A percentile compares a stretch with the other conserved stretches of the same genome.
Conservation (phyloP, 805 yeast genomes). For the Schwanniomyces sp. region DNA sequence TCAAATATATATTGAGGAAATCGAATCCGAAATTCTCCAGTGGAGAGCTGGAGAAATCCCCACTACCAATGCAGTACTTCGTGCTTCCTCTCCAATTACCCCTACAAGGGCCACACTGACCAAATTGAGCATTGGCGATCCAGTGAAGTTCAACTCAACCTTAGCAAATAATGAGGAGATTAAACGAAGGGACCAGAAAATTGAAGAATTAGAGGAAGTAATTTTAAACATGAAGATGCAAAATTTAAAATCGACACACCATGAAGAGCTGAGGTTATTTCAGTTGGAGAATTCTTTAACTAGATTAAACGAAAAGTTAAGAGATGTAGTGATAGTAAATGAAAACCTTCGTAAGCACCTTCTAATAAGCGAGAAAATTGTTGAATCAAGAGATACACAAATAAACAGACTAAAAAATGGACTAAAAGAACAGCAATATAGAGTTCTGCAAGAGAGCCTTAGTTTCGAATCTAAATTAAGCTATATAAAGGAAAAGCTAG, state of each 20-base stretch:
- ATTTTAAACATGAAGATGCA: slow-evolving; percentile 29
- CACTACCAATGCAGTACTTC: neutral
- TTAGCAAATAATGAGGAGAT: slow-evolving; percentile 17
- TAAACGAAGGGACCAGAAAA: slow-evolving; percentile 26
- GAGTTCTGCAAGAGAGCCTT: slow-evolving; percentile 47
- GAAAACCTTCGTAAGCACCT: slow-evolving; percentile 56
- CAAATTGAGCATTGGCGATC: neutral
- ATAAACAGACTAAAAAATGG: slow-evolving; percentile 53
- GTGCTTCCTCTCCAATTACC: slow-evolving; percentile 7
- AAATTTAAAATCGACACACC: slow-evolving; percentile 29
- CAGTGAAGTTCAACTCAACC: neutral
- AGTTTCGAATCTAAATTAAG: slow-evolving; percentile 47
- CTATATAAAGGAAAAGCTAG: slow-evolving; percentile 8
- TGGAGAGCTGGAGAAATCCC: slow-evolving; percentile 32
- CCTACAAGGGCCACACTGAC: slow-evolving; percentile 9
- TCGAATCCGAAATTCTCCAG: slow-evolving; percentile 40
- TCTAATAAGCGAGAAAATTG: slow-evolving; percentile 52
- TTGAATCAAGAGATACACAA: slow-evolving; percentile 56
- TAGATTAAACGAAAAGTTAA: slow-evolving; percentile 56
- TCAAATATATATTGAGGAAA: slow-evolving; percentile 31
- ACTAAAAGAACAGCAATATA: slow-evolving; percentile 49
- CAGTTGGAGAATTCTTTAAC: slow-evolving; percentile 59
- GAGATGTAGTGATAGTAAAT: slow-evolving; percentile 65
- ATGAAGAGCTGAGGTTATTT: slow-evolving; percentile 49
- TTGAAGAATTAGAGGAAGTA: slow-evolving; percentile 28